Evolutionary conservation across 306 rosid species (phyloP).

Genomic region (Oxytropis ochrocephala): DNA sequence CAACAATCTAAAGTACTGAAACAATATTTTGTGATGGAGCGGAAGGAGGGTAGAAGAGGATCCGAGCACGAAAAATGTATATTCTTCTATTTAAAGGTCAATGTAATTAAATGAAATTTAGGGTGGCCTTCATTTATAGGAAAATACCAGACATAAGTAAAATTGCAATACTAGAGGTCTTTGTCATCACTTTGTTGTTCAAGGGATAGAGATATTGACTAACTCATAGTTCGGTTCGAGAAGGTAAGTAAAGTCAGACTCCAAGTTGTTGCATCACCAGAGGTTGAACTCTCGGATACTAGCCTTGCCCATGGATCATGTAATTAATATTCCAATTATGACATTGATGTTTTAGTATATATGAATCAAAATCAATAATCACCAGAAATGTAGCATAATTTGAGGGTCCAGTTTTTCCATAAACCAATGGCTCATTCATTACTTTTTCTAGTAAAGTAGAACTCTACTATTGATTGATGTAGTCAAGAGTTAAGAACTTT

Average conservation of each 20-base stretch:
- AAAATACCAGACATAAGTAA: background rate
- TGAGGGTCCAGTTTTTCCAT: slow-evolving; percentile 6
- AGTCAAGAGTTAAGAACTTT: background rate
- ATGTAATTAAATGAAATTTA: background rate
- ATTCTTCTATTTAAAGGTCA: background rate
- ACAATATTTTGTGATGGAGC: too few relatives aligned
- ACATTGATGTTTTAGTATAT: background rate
- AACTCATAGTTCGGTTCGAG: too few relatives aligned
- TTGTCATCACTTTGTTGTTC: too few relatives aligned
- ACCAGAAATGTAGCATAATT: slow-evolving; percentile 9
- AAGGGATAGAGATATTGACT: too few relatives aligned
- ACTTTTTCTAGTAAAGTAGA: background rate
- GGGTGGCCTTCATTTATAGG: background rate
- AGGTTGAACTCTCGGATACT: too few relatives aligned
- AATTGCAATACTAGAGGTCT: background rate
- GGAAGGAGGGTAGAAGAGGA: too few relatives aligned
- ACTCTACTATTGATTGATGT: slow-evolving; percentile 15
- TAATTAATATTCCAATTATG: too few relatives aligned
- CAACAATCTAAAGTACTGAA: too few relatives aligned
- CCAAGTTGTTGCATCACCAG: too few relatives aligned
- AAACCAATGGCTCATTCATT: background rate
- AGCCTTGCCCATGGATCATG: too few relatives aligned
- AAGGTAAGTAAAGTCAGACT: too few relatives aligned
- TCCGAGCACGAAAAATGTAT: too few relatives aligned
- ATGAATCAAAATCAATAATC: background rate